These are phyloP conservation scores for Cordia subcordata DNA, from an alignment of 257 asterid genomes.

Conservation along the genomic window DNA sequence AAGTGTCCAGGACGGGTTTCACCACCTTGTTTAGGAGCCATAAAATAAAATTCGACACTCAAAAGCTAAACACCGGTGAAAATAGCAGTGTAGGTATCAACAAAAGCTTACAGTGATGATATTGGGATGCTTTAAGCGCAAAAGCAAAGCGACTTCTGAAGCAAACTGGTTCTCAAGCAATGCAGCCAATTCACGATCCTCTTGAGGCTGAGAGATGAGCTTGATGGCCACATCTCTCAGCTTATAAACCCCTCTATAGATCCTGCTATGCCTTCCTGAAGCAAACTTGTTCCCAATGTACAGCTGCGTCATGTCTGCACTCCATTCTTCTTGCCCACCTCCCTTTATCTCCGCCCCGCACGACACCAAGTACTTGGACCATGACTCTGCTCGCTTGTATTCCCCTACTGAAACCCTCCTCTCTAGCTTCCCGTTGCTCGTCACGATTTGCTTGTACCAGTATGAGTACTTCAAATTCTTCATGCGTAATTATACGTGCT, in stretches of 20 bases:
- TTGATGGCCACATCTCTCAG: constrained; percentile 89
- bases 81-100: no score
- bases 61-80: no score
- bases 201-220: constrained; percentile 93
- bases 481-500: constrained; percentile 28
- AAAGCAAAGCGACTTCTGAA: constrained; percentile 81
- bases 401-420: constrained; percentile 89
- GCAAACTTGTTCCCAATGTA: constrained; percentile 93
- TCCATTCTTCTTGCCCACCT: constrained; percentile 79
- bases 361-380: constrained; percentile 91
- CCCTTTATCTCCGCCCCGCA: constrained; percentile 80
- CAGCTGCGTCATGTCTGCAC: constrained; percentile 94
- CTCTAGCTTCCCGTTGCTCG: constrained; percentile 72
- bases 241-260: constrained; percentile 85
- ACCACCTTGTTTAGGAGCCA: no score
- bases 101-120: constrained; percentile 81
- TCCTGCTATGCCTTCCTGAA: constrained; percentile 88
- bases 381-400: constrained; percentile 81
- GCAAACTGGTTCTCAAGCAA: constrained; percentile 85
- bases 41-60: no score
- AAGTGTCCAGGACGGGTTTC: no score
- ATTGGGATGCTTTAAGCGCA: constrained; percentile 78
- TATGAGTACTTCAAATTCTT: constrained; percentile 43
- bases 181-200: constrained; percentile 87
- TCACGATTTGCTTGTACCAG: constrained; percentile 75